Percentiles rank a stretch among this genome's conserved stretches.
phyloP scores from a whole-genome alignment of 371 early-diverging fungal genomes.

The Mortierella sp. region DNA sequence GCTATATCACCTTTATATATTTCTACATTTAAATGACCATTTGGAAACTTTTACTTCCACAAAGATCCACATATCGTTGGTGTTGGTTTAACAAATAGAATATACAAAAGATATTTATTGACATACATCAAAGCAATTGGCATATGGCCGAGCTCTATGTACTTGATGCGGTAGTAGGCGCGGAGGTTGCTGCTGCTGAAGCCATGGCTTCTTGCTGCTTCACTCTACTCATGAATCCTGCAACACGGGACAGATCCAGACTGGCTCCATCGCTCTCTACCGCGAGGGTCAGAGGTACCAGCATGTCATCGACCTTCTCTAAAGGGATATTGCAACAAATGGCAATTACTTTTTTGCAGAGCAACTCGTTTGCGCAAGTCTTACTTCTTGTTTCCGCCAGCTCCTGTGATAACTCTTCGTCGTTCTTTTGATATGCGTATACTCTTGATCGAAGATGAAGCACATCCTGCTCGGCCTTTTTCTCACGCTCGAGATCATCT shows the following conservation, averaged over 20 bases:
- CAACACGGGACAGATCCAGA: constrained; percentile 68
- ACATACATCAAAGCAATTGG: neutral
- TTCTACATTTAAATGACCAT: neutral
- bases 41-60: too few relatives aligned
- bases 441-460: constrained; percentile 60
- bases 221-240: constrained; percentile 71
- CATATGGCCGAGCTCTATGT: neutral
- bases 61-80: too few relatives aligned
- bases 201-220: constrained; percentile 60
- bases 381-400: constrained; percentile 56
- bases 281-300: constrained; percentile 76
- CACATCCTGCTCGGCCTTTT: constrained; percentile 36
- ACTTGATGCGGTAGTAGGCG: neutral
- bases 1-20: neutral
- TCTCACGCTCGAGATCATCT: neutral
- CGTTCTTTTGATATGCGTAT: constrained; percentile 62
- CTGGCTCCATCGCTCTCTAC: constrained; percentile 82
- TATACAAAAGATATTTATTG: neutral
- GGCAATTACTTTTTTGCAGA: constrained; percentile 80
- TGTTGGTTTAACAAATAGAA: too few relatives aligned
- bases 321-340: constrained; percentile 78
- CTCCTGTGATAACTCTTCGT: constrained; percentile 59
- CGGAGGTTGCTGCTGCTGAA: constrained; percentile 2
- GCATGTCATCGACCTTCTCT: constrained; percentile 76
- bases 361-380: constrained; percentile 69